phyloP scores from a whole-genome alignment of 305 asterid species.

The Rubia peregrina region DNA sequence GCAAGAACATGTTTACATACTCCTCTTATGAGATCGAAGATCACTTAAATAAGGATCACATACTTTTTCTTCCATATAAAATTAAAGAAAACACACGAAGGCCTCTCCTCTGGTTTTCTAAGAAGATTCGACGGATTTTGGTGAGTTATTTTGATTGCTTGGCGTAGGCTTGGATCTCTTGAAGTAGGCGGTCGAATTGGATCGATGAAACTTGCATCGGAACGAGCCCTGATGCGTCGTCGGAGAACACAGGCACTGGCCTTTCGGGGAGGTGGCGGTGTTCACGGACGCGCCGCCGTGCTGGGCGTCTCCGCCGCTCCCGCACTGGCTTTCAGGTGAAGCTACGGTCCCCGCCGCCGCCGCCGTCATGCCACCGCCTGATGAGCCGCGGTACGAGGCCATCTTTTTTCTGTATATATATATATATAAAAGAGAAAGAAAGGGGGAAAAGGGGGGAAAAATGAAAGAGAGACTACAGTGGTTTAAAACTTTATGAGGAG shows the following conservation, averaged over 20 bases:
- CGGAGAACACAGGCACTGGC: conserved; percentile 31
- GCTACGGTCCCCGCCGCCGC: not conserved
- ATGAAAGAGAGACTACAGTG: not conserved
- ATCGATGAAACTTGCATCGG: conserved; percentile 31
- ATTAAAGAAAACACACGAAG: not conserved
- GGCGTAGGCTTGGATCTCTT: conserved; percentile 33
- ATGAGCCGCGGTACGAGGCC: conserved; percentile 12
- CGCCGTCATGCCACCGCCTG: conserved; percentile 8
- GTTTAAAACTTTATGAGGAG: not conserved
- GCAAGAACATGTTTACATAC: not conserved
- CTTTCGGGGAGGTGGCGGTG: conserved; percentile 23
- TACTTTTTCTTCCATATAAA: not conserved
- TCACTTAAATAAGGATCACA: not conserved
- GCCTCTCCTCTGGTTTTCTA: not conserved
- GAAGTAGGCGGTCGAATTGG: conserved; percentile 17
- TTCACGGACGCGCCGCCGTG: not conserved
- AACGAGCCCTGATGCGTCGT: conserved; percentile 33
- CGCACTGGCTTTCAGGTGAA: conserved; percentile 12
- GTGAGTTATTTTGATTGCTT: conserved; percentile 6
- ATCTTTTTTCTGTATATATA: not conserved
- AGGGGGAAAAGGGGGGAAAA: not conserved
- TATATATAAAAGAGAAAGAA: no score
- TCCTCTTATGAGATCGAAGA: not conserved
- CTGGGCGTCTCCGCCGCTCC: not conserved
- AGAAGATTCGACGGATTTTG: conserved; percentile 22